A percentile compares a stretch with the other conserved stretches of the same genome.
phyloP scores from a whole-genome alignment of 2,329 filamentous ascomycete species.

The Cryphonectria naterciae region DNA sequence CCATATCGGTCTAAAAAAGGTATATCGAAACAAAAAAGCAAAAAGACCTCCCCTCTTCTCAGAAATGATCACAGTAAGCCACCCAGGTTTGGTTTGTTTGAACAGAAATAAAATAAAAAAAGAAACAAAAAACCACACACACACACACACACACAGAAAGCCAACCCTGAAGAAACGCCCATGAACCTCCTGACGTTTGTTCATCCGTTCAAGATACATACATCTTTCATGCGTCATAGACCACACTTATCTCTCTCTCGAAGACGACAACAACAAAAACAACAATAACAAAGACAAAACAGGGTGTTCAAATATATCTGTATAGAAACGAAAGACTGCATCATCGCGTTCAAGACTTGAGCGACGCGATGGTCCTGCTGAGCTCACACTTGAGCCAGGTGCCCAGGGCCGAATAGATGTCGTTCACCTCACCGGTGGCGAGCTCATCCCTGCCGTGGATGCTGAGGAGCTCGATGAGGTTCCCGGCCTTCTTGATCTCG shows the following conservation, averaged over 20 bases:
- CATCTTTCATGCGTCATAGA: conserved; percentile 4
- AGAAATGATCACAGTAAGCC: conserved; percentile 4
- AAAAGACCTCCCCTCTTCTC: background rate
- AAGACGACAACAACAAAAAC: background rate
- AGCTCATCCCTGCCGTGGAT: conserved; percentile 23
- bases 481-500: conserved; percentile 28
- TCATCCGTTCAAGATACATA: background rate
- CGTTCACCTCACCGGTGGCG: conserved; percentile 19
- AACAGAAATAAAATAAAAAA: background rate
- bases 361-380: conserved; percentile 23
- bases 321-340: background rate
- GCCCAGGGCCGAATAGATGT: conserved; percentile 28
- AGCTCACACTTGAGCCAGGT: conserved; percentile 29
- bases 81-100: background rate
- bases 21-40: background rate
- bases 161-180: background rate
- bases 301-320: background rate
- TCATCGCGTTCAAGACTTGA: conserved; percentile 17
- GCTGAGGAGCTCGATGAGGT: conserved; percentile 28
- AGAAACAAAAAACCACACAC: background rate
- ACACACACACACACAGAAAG: background rate
- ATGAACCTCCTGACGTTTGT: background rate
- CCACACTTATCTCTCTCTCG: background rate
- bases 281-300: background rate
- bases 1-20: conserved; percentile 3